phyloP scores from a whole-genome alignment of 305 asterid genomes.

The Solanum chacoense region DNA sequence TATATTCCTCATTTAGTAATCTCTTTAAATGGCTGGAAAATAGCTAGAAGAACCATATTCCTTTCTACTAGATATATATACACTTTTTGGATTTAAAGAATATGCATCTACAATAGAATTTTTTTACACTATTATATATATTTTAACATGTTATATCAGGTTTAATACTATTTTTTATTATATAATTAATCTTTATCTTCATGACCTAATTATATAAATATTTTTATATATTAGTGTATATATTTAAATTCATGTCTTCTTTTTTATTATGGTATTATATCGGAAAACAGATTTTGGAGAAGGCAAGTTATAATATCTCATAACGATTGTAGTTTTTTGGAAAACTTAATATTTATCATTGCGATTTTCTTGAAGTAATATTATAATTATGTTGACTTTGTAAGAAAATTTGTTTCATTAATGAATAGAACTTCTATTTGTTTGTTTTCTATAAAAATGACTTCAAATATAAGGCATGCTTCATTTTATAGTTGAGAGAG shows the following conservation, averaged over 20 bases:
- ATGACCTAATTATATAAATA: not conserved
- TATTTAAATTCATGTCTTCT: not conserved
- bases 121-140: not conserved
- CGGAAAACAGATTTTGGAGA: not conserved
- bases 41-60: not conserved
- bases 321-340: not conserved
- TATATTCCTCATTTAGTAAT: not conserved
- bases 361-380: not conserved
- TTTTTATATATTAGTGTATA: not conserved
- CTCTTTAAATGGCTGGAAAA: not conserved
- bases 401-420: not conserved
- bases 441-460: not conserved
- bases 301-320: not conserved
- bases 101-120: not conserved
- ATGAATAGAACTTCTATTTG: not conserved
- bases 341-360: too few species aligned
- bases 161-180: not conserved
- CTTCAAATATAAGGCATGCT: not conserved
- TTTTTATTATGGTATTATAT: not conserved
- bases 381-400: not conserved
- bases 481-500: not conserved
- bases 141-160: not conserved
- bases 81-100: not conserved
- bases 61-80: not conserved
- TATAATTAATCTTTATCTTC: not conserved